These are phyloP conservation scores for Stagonosporopsis chrysanthemi DNA, from an alignment of 2,329 filamentous ascomycete genomes.

Conservation along the genomic window DNA sequence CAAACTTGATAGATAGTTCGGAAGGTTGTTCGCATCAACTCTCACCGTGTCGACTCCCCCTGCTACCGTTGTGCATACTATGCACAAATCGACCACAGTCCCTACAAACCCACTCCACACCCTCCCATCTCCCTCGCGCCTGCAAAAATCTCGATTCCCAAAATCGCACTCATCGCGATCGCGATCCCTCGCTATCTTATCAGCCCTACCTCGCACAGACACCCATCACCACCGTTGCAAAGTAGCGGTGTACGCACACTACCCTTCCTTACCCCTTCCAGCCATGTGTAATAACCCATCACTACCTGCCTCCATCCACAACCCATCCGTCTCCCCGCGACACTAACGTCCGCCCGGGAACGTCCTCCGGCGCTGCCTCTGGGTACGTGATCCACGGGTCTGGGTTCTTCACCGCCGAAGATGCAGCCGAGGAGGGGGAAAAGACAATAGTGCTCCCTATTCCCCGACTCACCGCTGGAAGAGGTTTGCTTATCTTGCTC, in stretches of 20 bases:
- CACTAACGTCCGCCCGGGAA: neutral
- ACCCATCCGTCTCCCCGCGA: neutral
- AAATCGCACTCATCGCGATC: neutral
- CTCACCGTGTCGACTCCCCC: neutral
- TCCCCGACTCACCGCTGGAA: neutral
- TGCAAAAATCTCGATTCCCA: neutral
- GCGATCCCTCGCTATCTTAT: conserved; percentile 1
- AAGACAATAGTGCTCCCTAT: neutral
- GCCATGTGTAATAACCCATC: neutral
- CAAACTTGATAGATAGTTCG: neutral
- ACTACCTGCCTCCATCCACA: neutral
- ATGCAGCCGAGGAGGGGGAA: neutral
- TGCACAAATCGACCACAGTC: neutral
- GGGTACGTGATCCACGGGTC: neutral
- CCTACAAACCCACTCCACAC: neutral
- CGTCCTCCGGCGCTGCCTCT: neutral
- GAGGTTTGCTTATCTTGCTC: neutral
- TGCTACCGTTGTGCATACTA: neutral
- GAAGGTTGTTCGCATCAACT: neutral
- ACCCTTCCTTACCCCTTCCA: neutral
- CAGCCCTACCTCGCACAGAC: conserved; percentile 4
- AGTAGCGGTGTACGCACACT: neutral
- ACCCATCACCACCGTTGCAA: neutral
- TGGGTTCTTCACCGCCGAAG: neutral
- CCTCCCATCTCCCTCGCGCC: neutral